A percentile compares a stretch with the other conserved stretches of the same genome.
Evolutionary conservation across 2,329 filamentous ascomycete species (phyloP).

Genomic region (Purpureocillium lavendulum): DNA sequence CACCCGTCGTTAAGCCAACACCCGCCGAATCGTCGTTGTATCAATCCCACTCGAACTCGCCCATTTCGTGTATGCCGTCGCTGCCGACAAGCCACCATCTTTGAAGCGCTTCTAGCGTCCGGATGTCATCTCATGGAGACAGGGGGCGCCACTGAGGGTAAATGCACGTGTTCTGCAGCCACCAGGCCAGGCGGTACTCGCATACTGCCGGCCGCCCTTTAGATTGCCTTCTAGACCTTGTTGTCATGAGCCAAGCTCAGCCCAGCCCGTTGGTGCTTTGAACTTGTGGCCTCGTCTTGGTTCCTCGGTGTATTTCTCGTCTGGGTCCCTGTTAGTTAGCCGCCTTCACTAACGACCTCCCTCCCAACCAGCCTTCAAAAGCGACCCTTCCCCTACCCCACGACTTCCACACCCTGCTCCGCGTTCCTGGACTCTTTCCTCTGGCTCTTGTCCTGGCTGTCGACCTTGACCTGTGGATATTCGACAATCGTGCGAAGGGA

Average conservation of each 20-base stretch:
- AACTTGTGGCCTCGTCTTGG: slow-evolving; percentile 11
- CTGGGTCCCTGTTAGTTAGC: slow-evolving; percentile 6
- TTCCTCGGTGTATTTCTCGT: slow-evolving; percentile 10
- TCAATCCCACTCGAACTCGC: slow-evolving; percentile 6
- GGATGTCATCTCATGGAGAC: slow-evolving; percentile 7
- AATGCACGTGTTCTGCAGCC: slow-evolving; percentile 10
- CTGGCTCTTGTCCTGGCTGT: background rate
- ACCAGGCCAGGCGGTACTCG: slow-evolving; percentile 4
- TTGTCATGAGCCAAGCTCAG: slow-evolving; percentile 10
- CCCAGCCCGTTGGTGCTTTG: slow-evolving; percentile 11
- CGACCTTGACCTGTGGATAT: too few species aligned
- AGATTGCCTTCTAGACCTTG: slow-evolving; percentile 2
- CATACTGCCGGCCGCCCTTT: slow-evolving; percentile 4
- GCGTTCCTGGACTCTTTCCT: background rate
- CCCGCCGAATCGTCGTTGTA: slow-evolving; percentile 9
- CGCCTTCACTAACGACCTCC: background rate
- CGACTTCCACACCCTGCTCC: background rate
- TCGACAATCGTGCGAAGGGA: too few species aligned
- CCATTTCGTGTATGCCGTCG: slow-evolving; percentile 8
- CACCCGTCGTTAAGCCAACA: background rate
- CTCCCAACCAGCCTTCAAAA: slow-evolving; percentile 11
- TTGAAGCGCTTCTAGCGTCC: slow-evolving; percentile 6
- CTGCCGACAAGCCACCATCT: slow-evolving; percentile 12
- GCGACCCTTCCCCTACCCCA: slow-evolving; percentile 11
- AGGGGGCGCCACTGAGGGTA: slow-evolving; percentile 2